Evolutionary conservation across 148 eudicot genomes (phyloP), one percentile per base, ranked within the genome.

Genomic region (Arbutus unedo): DNA sequence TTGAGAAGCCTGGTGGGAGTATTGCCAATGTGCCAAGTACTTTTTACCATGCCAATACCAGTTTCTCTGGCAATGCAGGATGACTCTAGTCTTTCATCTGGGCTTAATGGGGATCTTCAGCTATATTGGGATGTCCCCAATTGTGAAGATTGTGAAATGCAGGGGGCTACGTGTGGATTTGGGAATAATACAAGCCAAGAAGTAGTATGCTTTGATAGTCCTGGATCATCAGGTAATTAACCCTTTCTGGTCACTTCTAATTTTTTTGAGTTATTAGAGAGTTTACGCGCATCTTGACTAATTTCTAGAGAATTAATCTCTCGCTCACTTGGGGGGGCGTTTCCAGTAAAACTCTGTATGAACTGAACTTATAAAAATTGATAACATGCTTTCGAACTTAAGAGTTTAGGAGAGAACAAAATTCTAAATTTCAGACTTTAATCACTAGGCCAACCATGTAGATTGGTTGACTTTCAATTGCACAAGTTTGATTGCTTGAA

Each of bases 41-140:
- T 91, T 43, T 85, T 16, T 67, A 79, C 83, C 10, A 31, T 86
- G 83, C 67, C 78, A 14, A 79, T 91, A 57, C 98, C 95, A 8
- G 82, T 50, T 18, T 81, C 89, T 16, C 19, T 19, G 81, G 67
- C 86, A 53, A 50, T 21, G 50, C 86, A 80, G 41, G 9, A 83
- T 43, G 74, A 85, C 14, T 82, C 76, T 53, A 86, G 73, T 50
- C 72, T 88, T 50, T 81, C 89, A 50, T 76, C 87, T 43, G 79
- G 72, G 62, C 85, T 91, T 15, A 78, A 70, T 4, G 83, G 53
- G 43, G 93, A 92, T 87, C 82, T 93, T 60, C 79, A 70, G 84
- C 87, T 95, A 44, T 86, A 89, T 48, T 95, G 98, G 98, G 82
- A 87, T 49, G 74, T 76, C 6, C 92, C 94, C 38, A 82, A 89